Conservation (phyloP, 1,284 basidiomycete genomes). For the Moniliophthora roreri region DNA sequence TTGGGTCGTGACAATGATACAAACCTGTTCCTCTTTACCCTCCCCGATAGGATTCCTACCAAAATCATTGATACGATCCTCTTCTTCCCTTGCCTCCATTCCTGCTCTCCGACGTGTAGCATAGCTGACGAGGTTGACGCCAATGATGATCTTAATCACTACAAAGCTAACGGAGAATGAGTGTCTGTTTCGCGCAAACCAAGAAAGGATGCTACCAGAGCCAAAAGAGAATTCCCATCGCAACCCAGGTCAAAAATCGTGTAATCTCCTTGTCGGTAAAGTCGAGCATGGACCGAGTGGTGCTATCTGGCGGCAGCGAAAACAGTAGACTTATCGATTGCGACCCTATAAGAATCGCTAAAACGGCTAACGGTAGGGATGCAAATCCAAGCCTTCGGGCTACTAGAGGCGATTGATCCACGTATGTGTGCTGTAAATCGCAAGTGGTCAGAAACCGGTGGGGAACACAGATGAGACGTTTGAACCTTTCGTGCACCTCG, state of each 20-base stretch:
- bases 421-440: constrained; percentile 78
- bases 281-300: constrained; percentile 38
- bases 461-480: neutral
- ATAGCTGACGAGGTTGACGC: constrained; percentile 83
- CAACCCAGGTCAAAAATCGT: constrained; percentile 62
- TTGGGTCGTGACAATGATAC: constrained; percentile 22
- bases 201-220: constrained; percentile 58
- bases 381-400: constrained; percentile 94
- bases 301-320: constrained; percentile 38
- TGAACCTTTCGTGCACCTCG: constrained; percentile 68
- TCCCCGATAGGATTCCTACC: constrained; percentile 86
- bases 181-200: neutral
- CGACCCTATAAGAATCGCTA: constrained; percentile 85
- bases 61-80: constrained; percentile 80
- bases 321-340: constrained; percentile 74
- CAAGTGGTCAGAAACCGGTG: constrained; percentile 7
- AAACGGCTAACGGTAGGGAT: constrained; percentile 87
- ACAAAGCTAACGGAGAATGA: constrained; percentile 54
- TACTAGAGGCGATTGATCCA: constrained; percentile 95
- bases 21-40: constrained; percentile 79
- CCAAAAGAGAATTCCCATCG: constrained; percentile 75
- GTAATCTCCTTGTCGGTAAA: constrained; percentile 49
- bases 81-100: constrained; percentile 74
- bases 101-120: constrained; percentile 73
- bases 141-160: constrained; percentile 85